A percentile compares a stretch with the other conserved stretches of the same genome.
Evolutionary conservation across 169 alveolate species (phyloP).

Genomic region (Babesia sp.): DNA sequence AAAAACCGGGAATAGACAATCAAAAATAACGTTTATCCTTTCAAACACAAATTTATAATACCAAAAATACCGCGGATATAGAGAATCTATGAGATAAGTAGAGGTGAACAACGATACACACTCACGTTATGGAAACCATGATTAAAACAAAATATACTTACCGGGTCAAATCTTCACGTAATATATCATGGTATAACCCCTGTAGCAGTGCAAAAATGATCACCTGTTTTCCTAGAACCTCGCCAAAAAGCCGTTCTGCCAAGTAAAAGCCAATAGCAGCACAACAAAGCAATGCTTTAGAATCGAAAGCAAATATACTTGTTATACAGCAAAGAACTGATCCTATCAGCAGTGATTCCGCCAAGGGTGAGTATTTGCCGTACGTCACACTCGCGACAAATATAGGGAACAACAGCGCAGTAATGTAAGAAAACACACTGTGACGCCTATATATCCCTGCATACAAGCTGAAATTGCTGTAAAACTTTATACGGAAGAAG

Average conservation of each 20-base stretch:
- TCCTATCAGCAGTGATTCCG: constrained; percentile 16
- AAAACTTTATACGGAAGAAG: not conserved
- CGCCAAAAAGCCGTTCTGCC: not conserved
- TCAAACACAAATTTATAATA: too few species aligned
- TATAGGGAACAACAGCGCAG: constrained; percentile 5
- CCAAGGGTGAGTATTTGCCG: not conserved
- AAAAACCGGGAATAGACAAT: too few species aligned
- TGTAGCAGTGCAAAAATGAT: not conserved
- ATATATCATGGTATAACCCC: not conserved
- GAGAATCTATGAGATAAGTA: too few species aligned
- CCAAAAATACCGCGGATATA: too few species aligned
- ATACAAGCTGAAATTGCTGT: not conserved
- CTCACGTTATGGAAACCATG: too few species aligned
- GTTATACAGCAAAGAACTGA: constrained; percentile 5
- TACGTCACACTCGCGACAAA: not conserved
- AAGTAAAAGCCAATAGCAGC: not conserved
- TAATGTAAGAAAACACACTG: constrained; percentile 20
- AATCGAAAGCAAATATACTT: not conserved
- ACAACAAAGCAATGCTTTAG: not conserved
- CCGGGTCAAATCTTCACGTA: constrained; percentile 13
- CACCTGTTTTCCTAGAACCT: not conserved
- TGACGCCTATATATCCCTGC: not conserved
- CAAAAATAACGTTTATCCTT: too few species aligned
- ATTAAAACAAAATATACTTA: not conserved
- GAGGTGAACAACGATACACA: too few species aligned